Conservation (phyloP, 2,329 filamentous ascomycete genomes). For the Verticillium dahliae region DNA sequence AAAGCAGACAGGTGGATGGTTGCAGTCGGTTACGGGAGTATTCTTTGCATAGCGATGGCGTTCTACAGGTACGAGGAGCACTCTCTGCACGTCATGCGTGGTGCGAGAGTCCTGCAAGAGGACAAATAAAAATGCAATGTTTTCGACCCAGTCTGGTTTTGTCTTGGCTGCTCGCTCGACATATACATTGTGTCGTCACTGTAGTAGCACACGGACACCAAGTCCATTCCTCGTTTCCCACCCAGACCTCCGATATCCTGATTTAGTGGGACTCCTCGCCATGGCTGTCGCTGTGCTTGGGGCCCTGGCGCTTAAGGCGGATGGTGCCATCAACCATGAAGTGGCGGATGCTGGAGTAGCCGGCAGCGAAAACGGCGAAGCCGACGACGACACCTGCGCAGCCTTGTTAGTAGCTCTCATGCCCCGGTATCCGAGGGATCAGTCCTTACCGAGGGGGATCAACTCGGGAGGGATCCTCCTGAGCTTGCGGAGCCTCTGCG, state of each 20-base stretch:
- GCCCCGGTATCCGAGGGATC: conserved; percentile 12
- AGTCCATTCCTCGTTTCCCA: neutral
- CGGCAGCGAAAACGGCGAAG: conserved; percentile 74
- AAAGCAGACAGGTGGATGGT: conserved; percentile 14
- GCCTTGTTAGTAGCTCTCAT: neutral
- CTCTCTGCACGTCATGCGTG: neutral
- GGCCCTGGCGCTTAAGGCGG: conserved; percentile 69
- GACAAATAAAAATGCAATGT: conserved; percentile 11
- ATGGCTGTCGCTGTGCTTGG: conserved; percentile 29
- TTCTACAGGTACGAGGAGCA: conserved; percentile 19
- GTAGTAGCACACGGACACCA: conserved; percentile 4
- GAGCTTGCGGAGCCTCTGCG: conserved; percentile 84
- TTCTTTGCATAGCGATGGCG: conserved; percentile 38
- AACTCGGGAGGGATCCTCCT: conserved; percentile 90
- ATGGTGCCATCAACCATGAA: conserved; percentile 87
- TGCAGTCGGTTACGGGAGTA: neutral
- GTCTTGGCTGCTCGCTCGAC: conserved; percentile 7
- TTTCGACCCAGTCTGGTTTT: conserved; percentile 4
- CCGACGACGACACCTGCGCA: conserved; percentile 71
- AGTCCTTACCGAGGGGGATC: conserved; percentile 73
- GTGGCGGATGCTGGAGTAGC: conserved; percentile 78
- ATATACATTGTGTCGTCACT: conserved; percentile 8
- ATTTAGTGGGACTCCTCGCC: conserved; percentile 25
- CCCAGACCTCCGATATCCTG: neutral
- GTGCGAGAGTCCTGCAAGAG: neutral